phyloP scores from a whole-genome alignment of 345 rosid genomes.

The Salix arbutifolia region DNA sequence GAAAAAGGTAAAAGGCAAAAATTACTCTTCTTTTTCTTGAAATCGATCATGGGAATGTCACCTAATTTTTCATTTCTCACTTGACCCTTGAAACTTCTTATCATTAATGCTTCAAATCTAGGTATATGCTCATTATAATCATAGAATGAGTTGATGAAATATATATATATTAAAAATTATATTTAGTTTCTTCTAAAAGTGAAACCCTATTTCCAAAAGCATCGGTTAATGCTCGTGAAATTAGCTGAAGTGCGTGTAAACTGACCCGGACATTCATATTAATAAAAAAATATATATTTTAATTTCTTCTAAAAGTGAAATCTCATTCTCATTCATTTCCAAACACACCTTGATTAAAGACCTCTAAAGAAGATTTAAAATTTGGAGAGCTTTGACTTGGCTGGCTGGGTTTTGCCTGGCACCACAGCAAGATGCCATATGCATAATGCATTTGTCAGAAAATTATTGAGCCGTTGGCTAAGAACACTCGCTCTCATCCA shows the following conservation, averaged over 20 bases:
- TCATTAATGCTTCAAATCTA: background rate
- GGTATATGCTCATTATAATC: background rate
- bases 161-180: no score
- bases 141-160: no score
- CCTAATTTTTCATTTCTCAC: background rate
- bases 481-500: background rate
- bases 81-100: background rate
- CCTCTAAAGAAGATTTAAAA: background rate
- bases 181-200: no score
- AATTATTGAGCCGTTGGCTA: conserved; percentile 4
- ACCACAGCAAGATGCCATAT: background rate
- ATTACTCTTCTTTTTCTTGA: background rate
- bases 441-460: conserved; percentile 8
- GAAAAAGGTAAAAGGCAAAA: background rate
- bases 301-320: background rate
- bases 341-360: background rate
- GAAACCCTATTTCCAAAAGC: no score
- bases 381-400: background rate
- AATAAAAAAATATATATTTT: no score
- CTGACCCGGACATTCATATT: rapidly evolving
- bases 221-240: no score
- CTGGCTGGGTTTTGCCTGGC: conserved; percentile 4
- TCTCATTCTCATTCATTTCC: background rate
- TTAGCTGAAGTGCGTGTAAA: no score
- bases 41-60: background rate